Evolutionary conservation across 768 basidiomycete species (phyloP).

Genomic region (Suillus occidentalis): DNA sequence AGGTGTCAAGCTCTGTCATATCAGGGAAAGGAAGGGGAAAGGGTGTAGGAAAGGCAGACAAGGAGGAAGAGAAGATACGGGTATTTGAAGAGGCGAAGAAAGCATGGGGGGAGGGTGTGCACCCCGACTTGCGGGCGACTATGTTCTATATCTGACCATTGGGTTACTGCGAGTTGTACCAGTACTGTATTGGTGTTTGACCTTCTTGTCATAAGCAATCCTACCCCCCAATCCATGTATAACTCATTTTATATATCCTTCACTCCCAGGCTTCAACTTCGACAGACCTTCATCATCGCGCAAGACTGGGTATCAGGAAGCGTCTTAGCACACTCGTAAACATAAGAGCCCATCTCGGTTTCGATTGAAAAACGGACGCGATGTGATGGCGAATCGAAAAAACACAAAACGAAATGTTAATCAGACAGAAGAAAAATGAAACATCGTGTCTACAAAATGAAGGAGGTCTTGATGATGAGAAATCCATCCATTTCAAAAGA

Average conservation of each 20-base stretch:
- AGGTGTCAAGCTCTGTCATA: slow-evolving; percentile 38
- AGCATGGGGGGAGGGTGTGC: slow-evolving; percentile 56
- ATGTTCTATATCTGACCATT: slow-evolving; percentile 61
- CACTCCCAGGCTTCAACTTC: neutral
- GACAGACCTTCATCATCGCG: neutral
- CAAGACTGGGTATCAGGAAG: neutral
- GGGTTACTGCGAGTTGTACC: neutral
- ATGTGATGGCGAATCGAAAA: too few relatives aligned
- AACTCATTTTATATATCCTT: neutral
- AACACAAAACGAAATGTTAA: too few relatives aligned
- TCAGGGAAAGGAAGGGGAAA: slow-evolving; percentile 38
- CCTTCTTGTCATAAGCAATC: neutral
- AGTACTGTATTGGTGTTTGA: neutral
- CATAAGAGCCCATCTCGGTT: too few relatives aligned
- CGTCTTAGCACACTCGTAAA: too few relatives aligned
- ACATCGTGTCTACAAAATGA: too few relatives aligned
- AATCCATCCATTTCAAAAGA: too few relatives aligned
- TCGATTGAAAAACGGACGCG: too few relatives aligned
- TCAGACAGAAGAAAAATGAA: too few relatives aligned
- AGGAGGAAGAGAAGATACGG: slow-evolving; percentile 34
- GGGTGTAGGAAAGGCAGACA: slow-evolving; percentile 28
- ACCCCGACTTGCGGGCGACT: slow-evolving; percentile 47
- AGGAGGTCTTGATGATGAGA: too few relatives aligned
- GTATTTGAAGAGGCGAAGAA: slow-evolving; percentile 49
- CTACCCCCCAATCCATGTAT: neutral